Conservation (phyloP, 345 rosid species). For the Gossypium stocksii region DNA sequence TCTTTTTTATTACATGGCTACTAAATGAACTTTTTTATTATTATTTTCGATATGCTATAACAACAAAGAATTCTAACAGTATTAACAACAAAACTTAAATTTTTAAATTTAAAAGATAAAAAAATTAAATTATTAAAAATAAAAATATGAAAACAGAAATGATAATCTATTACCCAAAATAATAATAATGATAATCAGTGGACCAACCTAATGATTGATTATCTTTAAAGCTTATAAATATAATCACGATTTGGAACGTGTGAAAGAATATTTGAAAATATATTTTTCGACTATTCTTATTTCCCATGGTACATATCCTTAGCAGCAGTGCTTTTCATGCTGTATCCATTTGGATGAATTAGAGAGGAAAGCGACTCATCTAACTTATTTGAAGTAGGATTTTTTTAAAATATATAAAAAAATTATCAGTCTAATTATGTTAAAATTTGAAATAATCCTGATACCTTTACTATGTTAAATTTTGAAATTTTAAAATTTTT, state of each 20-base stretch:
- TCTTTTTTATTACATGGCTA: no score
- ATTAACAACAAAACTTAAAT: no score
- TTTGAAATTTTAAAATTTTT: background rate
- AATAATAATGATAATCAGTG: no score
- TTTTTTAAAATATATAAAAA: background rate
- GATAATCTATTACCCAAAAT: background rate
- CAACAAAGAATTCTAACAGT: no score
- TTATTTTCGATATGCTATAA: no score
- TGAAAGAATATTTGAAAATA: background rate
- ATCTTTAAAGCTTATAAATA: background rate
- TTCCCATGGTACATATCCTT: background rate
- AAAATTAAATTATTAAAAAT: background rate
- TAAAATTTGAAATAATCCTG: no score
- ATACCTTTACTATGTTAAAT: background rate
- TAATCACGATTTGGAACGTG: background rate
- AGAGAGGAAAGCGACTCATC: constrained; percentile 2
- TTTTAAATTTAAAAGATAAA: no score
- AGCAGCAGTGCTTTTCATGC: background rate
- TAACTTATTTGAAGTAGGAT: background rate
- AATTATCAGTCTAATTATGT: background rate
- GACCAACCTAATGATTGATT: background rate
- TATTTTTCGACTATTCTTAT: background rate
- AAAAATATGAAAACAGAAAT: background rate
- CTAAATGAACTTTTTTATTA: no score
- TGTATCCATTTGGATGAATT: background rate